Conservation (phyloP, 2,329 filamentous ascomycete species). For the Didymella glomerata region DNA sequence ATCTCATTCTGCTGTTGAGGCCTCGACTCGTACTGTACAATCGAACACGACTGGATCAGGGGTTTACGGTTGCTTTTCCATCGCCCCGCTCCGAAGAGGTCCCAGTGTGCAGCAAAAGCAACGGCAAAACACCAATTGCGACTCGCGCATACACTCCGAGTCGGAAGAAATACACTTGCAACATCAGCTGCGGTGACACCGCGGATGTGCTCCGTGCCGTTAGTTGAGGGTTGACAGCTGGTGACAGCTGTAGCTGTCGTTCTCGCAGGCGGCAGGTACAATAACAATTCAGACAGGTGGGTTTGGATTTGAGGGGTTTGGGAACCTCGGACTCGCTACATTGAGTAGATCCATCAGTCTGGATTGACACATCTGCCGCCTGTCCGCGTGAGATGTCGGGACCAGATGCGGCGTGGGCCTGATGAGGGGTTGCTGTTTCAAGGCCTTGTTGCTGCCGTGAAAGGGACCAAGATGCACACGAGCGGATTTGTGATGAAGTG, state of each 20-base stretch:
- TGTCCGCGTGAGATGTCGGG: not conserved
- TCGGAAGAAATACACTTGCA: constrained; percentile 4
- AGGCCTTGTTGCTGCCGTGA: constrained; percentile 5
- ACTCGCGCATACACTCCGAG: not conserved
- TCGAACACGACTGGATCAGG: constrained; percentile 7
- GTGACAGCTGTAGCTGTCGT: constrained; percentile 15
- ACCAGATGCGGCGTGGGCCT: constrained; percentile 5
- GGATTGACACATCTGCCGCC: not conserved
- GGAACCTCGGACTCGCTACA: not conserved
- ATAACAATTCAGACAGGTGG: not conserved
- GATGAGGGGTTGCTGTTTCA: constrained; percentile 13
- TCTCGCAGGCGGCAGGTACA: not conserved
- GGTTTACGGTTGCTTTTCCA: constrained; percentile 13
- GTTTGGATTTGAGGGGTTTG: not conserved
- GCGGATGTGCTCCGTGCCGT: constrained; percentile 5
- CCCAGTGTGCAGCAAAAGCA: constrained; percentile 7
- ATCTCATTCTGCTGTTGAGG: constrained; percentile 5
- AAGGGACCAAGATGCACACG: constrained; percentile 1
- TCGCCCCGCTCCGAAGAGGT: constrained; percentile 11
- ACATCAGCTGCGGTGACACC: constrained; percentile 6
- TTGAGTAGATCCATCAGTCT: not conserved
- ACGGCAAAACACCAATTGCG: constrained; percentile 2
- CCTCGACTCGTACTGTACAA: constrained; percentile 6
- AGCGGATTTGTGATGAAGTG: constrained; percentile 12
- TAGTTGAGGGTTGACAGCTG: constrained; percentile 3